Evolutionary conservation across 441 rosid species (phyloP).

Genomic region (Mallotus japonicus): DNA sequence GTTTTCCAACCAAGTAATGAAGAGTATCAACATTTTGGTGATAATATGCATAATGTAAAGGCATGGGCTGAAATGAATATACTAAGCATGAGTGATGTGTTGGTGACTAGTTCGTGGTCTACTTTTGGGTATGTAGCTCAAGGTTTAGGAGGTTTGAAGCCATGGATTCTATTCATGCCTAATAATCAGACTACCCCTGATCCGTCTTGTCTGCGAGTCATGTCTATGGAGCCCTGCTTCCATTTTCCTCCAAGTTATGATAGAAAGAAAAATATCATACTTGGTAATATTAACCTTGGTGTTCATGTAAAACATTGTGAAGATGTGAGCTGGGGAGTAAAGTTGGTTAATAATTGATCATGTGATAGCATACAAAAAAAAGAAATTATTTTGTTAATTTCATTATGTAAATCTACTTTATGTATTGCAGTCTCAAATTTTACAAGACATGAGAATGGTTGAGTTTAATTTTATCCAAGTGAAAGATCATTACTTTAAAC

Average conservation of each 20-base stretch:
- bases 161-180: constrained; percentile 31
- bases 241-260: constrained; percentile 29
- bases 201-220: constrained; percentile 25
- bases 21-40: constrained; percentile 24
- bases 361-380: not conserved
- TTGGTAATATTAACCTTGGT: constrained; percentile 13
- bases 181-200: not conserved
- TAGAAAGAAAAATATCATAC: constrained; percentile 14
- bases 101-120: constrained; percentile 37
- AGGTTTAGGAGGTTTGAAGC: constrained; percentile 31
- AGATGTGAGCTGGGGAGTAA: constrained; percentile 33
- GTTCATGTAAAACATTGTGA: constrained; percentile 37
- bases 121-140: constrained; percentile 42
- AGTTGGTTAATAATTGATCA: constrained; percentile 23
- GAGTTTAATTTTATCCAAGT: too few species aligned
- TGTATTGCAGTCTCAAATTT: not conserved
- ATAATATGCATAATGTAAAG: constrained; percentile 29
- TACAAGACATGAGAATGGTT: too few species aligned
- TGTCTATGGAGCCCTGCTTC: constrained; percentile 37
- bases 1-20: constrained; percentile 36
- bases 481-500: too few species aligned
- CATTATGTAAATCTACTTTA: not conserved
- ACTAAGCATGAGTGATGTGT: constrained; percentile 28
- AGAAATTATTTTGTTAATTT: not conserved
- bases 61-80: constrained; percentile 38